These are phyloP conservation scores for Aspergillus niger DNA, from an alignment of 2,329 filamentous ascomycete species.

Conservation along the genomic window DNA sequence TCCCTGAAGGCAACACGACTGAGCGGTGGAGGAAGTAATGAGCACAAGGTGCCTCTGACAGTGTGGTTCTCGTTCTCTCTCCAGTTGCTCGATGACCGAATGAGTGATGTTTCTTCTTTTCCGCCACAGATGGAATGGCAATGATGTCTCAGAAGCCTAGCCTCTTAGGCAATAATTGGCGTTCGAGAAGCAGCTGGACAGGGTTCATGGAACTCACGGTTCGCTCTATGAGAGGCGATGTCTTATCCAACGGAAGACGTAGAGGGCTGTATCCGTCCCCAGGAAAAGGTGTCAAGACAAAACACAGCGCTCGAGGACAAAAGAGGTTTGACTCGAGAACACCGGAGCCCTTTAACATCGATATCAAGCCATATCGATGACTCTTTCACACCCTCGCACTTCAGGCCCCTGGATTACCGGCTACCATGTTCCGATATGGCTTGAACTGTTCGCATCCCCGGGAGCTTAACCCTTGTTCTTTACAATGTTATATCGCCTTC, in stretches of 20 bases:
- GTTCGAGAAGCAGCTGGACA: constrained; percentile 11
- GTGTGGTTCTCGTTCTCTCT: neutral
- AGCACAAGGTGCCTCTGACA: neutral
- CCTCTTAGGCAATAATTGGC: neutral
- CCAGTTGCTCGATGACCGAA: neutral
- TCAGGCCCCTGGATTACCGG: constrained; percentile 8
- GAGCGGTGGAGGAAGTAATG: neutral
- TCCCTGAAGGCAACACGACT: neutral
- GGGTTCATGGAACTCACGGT: constrained; percentile 4
- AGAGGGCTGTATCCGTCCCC: neutral
- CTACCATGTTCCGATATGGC: constrained; percentile 15
- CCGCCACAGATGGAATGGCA: neutral
- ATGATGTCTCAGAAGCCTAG: constrained; percentile 9
- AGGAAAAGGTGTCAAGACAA: neutral
- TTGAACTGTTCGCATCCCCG: constrained; percentile 7
- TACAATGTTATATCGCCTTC: constrained; percentile 10
- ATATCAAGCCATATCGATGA: constrained; percentile 1
- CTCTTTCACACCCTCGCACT: constrained; percentile 12
- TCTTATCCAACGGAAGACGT: neutral
- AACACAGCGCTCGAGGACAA: neutral
- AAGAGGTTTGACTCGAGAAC: neutral
- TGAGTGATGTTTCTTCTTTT: neutral
- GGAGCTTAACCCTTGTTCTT: constrained; percentile 12
- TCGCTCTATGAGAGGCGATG: neutral
- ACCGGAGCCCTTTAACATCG: neutral